These are phyloP conservation scores for Fraxinus platypoda DNA, from an alignment of 305 asterid species.

Conservation along the genomic window DNA sequence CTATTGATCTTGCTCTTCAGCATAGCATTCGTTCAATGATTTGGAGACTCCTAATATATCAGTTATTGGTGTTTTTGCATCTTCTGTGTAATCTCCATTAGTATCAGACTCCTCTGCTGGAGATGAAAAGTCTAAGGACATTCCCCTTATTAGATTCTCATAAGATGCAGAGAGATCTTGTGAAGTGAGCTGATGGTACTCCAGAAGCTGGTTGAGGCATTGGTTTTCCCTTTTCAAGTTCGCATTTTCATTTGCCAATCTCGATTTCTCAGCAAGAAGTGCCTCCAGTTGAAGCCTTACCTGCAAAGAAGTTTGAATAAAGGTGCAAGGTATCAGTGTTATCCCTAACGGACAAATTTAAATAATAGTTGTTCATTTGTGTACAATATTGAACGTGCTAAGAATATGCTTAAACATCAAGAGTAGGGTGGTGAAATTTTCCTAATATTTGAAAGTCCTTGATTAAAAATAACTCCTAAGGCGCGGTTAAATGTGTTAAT, in stretches of 20 bases:
- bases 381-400: not conserved
- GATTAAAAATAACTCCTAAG: not conserved
- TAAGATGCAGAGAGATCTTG: conserved; percentile 86
- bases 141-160: conserved; percentile 62
- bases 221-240: conserved; percentile 81
- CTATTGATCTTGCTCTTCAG: conserved; percentile 32
- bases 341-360: not conserved
- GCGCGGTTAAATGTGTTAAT: not conserved
- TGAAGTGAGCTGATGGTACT: conserved; percentile 86
- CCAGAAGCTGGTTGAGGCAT: conserved; percentile 84
- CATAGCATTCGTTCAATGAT: conserved; percentile 60
- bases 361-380: not conserved
- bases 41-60: conserved; percentile 47
- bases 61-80: conserved; percentile 24
- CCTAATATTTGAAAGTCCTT: not conserved
- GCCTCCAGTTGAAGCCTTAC: conserved; percentile 96
- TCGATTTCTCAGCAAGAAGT: conserved; percentile 88
- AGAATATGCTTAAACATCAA: not conserved
- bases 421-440: not conserved
- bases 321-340: not conserved
- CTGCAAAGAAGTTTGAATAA: conserved; percentile 24
- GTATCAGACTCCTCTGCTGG: conserved; percentile 35
- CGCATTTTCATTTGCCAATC: conserved; percentile 85
- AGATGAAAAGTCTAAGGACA: conserved; percentile 68
- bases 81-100: conserved; percentile 3